Conservation (phyloP, 139 green algal genomes). For the Edaphochlamys debaryana region DNA sequence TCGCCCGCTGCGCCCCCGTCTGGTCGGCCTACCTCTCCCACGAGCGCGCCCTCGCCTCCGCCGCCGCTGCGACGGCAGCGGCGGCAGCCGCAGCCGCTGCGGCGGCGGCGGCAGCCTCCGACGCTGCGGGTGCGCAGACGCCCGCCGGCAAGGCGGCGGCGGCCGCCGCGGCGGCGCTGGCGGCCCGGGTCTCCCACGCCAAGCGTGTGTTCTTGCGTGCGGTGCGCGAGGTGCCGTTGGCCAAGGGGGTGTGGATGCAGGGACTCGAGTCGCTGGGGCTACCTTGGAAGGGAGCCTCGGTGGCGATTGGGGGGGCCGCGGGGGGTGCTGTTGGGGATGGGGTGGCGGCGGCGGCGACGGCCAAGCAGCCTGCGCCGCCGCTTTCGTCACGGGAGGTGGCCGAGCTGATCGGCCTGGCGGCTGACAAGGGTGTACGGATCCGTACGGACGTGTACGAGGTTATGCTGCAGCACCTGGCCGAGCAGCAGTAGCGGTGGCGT, state of each 20-base stretch:
- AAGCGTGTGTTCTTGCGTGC: slow-evolving; percentile 78
- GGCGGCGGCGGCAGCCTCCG: background rate
- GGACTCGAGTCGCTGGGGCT: slow-evolving; percentile 64
- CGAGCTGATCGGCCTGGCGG: slow-evolving; percentile 73
- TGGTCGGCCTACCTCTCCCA: slow-evolving; percentile 2
- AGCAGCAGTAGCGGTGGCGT: slow-evolving; percentile 7
- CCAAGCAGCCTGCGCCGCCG: background rate
- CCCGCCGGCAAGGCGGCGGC: too few species aligned
- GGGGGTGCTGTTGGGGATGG: background rate
- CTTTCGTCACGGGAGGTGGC: slow-evolving; percentile 55
- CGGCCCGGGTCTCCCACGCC: slow-evolving; percentile 37
- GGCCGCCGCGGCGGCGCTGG: background rate
- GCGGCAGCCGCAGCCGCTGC: background rate
- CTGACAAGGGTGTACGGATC: slow-evolving; percentile 76
- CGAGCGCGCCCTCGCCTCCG: too few species aligned
- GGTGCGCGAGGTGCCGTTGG: slow-evolving; percentile 78
- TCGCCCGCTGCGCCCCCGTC: background rate
- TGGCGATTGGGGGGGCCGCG: background rate
- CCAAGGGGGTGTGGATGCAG: slow-evolving; percentile 82
- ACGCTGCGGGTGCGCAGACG: background rate
- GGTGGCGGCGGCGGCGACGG: background rate
- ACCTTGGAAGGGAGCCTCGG: too few species aligned
- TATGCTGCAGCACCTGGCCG: slow-evolving; percentile 60
- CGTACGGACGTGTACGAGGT: slow-evolving; percentile 82
- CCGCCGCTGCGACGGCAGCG: background rate